A percentile compares a stretch with the other conserved stretches of the same genome.
Evolutionary conservation across 2,329 filamentous ascomycete genomes (phyloP).

Genomic region (Ceratocystis papillata): DNA sequence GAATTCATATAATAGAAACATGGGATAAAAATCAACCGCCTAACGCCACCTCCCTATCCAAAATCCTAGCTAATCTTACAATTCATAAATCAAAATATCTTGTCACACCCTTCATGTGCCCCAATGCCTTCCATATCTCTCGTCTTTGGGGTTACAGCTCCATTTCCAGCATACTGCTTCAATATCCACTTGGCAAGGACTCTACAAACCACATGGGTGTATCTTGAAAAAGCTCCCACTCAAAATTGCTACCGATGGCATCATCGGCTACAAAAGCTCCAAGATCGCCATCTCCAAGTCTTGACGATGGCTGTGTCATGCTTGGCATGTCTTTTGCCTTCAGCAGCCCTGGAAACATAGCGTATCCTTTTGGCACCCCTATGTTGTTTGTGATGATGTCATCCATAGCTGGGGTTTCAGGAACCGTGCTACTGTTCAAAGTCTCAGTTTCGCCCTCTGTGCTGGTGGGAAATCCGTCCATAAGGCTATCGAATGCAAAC

Average conservation of each 20-base stretch:
- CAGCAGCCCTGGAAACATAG: not conserved
- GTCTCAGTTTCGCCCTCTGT: not conserved
- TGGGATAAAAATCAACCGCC: not conserved
- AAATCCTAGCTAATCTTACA: not conserved
- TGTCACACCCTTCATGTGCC: not conserved
- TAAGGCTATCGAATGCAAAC: slow-evolving; percentile 15
- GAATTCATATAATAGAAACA: too few relatives aligned
- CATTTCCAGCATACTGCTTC: not conserved
- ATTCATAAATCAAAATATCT: not conserved
- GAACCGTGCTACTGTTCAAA: not conserved
- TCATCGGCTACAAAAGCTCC: slow-evolving; percentile 22
- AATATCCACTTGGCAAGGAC: not conserved
- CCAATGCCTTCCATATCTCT: not conserved
- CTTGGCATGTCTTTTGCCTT: not conserved
- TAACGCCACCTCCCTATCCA: not conserved
- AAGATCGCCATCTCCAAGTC: slow-evolving; percentile 3
- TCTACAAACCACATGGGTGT: slow-evolving; percentile 10
- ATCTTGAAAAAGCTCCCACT: slow-evolving; percentile 4
- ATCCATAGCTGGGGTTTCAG: not conserved
- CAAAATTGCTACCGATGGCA: slow-evolving; percentile 13
- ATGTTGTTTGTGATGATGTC: not conserved
- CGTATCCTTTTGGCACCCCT: not conserved
- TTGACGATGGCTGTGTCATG: not conserved
- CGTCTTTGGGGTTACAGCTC: too few relatives aligned
- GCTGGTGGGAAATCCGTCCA: slow-evolving; percentile 1